These are phyloP conservation scores for Nevesoporus exiguus DNA, from an alignment of 768 basidiomycete species.

Conservation along the genomic window DNA sequence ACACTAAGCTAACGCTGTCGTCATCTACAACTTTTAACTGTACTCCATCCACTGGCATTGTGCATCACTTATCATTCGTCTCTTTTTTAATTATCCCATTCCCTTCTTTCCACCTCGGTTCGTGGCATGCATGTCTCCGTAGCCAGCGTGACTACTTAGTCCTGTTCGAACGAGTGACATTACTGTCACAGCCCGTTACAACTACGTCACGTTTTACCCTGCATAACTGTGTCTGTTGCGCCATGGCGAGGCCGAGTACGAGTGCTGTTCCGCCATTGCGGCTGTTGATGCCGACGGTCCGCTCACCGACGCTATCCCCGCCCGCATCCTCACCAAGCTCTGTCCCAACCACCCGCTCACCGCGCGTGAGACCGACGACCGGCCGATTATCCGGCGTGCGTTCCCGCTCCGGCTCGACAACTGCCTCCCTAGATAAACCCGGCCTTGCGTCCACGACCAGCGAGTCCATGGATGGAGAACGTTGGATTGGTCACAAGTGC, in stretches of 20 bases:
- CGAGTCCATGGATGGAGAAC: slow-evolving; percentile 25
- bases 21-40: slow-evolving; percentile 11
- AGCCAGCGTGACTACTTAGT: slow-evolving; percentile 8
- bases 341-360: slow-evolving; percentile 20
- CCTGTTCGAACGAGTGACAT: slow-evolving; percentile 6
- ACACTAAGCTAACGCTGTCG: slow-evolving; percentile 6
- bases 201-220: slow-evolving; percentile 9
- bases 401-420: slow-evolving; percentile 32
- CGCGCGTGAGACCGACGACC: slow-evolving; percentile 23
- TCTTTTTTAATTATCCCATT: not conserved
- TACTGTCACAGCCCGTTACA: slow-evolving; percentile 14
- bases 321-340: slow-evolving; percentile 9
- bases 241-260: slow-evolving; percentile 19
- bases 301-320: slow-evolving; percentile 15
- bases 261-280: slow-evolving; percentile 12
- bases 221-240: not conserved
- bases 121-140: not conserved
- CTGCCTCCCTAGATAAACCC: slow-evolving; percentile 19
- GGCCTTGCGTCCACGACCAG: slow-evolving; percentile 3
- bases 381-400: slow-evolving; percentile 29
- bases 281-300: slow-evolving; percentile 35
- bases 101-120: too few relatives aligned
- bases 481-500: slow-evolving; percentile 45
- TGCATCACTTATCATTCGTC: slow-evolving; percentile 13
- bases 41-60: slow-evolving; percentile 16